Conservation (phyloP, 2,329 filamentous ascomycete genomes). For the Trichoderma atroviride region DNA sequence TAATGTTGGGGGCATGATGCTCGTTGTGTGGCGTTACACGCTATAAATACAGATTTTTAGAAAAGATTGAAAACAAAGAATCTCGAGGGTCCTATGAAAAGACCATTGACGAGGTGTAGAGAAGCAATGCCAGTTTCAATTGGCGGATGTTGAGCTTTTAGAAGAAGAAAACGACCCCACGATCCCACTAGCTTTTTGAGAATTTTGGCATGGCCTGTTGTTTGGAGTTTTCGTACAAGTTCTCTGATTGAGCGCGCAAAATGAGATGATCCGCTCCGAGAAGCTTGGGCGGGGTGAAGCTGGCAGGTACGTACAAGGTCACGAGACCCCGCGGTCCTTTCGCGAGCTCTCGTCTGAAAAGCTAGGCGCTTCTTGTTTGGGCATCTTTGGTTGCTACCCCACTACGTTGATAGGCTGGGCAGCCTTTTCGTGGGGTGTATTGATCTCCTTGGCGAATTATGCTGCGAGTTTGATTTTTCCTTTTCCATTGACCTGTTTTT, state of each 20-base stretch:
- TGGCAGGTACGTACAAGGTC: slow-evolving; percentile 27
- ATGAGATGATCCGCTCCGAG: slow-evolving; percentile 24
- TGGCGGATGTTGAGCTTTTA: not conserved
- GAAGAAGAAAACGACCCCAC: not conserved
- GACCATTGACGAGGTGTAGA: not conserved
- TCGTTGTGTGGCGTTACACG: not conserved
- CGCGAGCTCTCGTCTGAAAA: slow-evolving; percentile 31
- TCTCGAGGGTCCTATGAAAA: not conserved
- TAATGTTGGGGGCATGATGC: slow-evolving; percentile 10
- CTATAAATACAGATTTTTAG: not conserved
- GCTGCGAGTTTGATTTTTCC: not conserved
- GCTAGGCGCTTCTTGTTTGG: not conserved
- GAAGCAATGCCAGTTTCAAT: not conserved
- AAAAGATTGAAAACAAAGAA: not conserved
- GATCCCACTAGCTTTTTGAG: slow-evolving; percentile 8
- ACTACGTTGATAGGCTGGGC: slow-evolving; percentile 4
- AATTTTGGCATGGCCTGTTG: slow-evolving; percentile 12
- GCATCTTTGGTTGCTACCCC: not conserved
- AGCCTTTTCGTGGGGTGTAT: not conserved
- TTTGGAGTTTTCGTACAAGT: slow-evolving; percentile 10
- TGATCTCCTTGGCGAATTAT: not conserved
- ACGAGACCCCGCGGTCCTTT: slow-evolving; percentile 42
- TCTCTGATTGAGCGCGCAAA: not conserved
- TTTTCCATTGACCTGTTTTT: not conserved
- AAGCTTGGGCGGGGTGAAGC: not conserved